Percentiles rank a stretch among this genome's conserved stretches.
These are phyloP conservation scores for Acanthamoeba castellanii DNA, from an alignment of 208 protist species.

Conservation along the genomic window DNA sequence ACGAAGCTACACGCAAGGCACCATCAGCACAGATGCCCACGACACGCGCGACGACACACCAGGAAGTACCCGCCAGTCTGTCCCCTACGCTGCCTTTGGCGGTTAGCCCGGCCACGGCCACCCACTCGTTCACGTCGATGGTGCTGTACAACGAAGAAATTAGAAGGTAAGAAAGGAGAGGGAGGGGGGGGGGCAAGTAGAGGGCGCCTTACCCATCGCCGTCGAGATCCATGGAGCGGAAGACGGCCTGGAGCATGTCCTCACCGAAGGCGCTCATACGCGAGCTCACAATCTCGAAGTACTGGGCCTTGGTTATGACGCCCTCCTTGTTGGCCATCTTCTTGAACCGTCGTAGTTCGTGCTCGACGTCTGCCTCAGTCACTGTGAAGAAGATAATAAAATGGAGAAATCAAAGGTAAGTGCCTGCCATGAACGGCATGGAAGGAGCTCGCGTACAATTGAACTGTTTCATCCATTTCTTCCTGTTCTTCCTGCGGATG, in stretches of 20 bases:
- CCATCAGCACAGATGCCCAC: no score
- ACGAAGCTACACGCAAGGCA: neutral
- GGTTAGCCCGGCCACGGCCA: neutral
- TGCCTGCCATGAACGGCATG: no score
- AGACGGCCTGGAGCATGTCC: neutral
- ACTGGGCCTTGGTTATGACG: neutral
- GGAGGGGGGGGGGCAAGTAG: no score
- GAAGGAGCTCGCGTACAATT: neutral
- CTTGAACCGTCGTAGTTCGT: neutral
- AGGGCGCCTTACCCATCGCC: neutral
- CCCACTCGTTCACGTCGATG: neutral
- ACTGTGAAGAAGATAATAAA: neutral
- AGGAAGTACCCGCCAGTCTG: neutral
- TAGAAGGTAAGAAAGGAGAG: no score
- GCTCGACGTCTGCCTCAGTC: neutral
- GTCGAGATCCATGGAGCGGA: neutral
- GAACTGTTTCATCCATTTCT: neutral
- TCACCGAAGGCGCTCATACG: neutral
- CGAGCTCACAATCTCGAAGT: neutral
- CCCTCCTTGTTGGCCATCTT: neutral
- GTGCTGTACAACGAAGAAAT: neutral
- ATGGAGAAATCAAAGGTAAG: neutral
- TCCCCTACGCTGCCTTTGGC: neutral
- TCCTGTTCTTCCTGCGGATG: neutral
- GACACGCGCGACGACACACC: no score